These are phyloP conservation scores for Ceratobasidium papillatum DNA, from an alignment of 1,284 basidiomycete genomes.

Conservation along the genomic window DNA sequence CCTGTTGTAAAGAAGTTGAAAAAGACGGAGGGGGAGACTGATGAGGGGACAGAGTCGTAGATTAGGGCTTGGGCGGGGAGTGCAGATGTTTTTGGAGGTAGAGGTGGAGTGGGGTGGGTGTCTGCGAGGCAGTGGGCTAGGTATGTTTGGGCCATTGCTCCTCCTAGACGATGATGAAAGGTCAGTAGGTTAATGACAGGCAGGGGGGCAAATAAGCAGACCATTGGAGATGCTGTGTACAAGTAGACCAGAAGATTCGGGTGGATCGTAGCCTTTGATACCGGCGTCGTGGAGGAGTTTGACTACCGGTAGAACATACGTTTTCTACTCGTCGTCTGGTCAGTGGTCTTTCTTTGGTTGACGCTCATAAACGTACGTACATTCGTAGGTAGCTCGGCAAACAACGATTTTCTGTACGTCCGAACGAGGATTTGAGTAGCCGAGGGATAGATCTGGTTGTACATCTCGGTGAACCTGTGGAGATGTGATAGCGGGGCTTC, in stretches of 20 bases:
- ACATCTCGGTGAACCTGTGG: slow-evolving; percentile 27
- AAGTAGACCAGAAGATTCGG: slow-evolving; percentile 22
- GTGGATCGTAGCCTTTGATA: slow-evolving; percentile 8
- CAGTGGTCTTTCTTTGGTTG: background rate
- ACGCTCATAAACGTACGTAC: background rate
- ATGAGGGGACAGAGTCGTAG: slow-evolving; percentile 17
- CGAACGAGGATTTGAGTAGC: slow-evolving; percentile 35
- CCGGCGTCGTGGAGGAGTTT: slow-evolving; percentile 33
- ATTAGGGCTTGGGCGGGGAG: slow-evolving; percentile 29
- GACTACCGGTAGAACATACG: slow-evolving; percentile 10
- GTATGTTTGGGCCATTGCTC: slow-evolving; percentile 19
- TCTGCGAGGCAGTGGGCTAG: slow-evolving; percentile 10
- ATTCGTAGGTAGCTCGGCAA: background rate
- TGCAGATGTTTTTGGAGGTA: background rate
- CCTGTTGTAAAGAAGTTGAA: background rate
- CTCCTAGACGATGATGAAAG: background rate
- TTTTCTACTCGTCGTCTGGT: background rate
- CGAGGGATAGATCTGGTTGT: slow-evolving; percentile 20
- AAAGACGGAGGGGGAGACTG: background rate
- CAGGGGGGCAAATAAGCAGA: background rate
- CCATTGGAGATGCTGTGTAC: slow-evolving; percentile 33
- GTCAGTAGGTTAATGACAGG: background rate
- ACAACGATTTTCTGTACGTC: background rate
- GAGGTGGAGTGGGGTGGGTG: background rate
- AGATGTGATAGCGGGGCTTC: slow-evolving; percentile 16